Evolutionary conservation across 257 asterid species (phyloP).

Genomic region (Anisodus tanguticus): DNA sequence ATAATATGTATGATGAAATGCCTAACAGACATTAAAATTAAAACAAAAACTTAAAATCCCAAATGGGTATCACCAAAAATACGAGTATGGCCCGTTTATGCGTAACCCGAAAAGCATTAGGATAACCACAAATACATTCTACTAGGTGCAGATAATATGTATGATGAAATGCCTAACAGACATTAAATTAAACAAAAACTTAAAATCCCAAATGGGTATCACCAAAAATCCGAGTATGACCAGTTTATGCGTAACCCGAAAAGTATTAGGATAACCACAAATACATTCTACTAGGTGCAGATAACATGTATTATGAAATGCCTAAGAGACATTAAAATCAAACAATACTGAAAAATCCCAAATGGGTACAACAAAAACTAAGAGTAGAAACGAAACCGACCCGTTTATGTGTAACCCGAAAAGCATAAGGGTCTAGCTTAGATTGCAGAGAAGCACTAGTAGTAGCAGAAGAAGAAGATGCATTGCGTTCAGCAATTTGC

Average conservation of each 20-base stretch:
- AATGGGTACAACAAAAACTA: background rate
- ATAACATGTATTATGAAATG: background rate
- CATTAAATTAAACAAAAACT: no score
- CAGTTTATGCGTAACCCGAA: background rate
- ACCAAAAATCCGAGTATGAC: no score
- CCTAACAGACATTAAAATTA: background rate
- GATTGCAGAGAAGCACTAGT: slow-evolving; percentile 26
- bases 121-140: no score
- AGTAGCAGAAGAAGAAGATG: slow-evolving; percentile 55
- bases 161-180: no score
- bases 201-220: no score
- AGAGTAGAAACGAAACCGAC: background rate
- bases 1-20: background rate
- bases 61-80: no score
- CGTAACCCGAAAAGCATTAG: no score
- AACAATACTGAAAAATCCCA: background rate
- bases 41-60: background rate
- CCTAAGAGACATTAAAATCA: background rate
- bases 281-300: background rate
- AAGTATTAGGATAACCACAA: background rate
- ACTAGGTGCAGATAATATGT: no score
- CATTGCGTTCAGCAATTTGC: slow-evolving; percentile 67
- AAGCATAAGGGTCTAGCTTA: background rate
- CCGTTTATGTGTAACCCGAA: background rate
- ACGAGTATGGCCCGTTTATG: no score